A percentile compares a stretch with the other conserved stretches of the same genome.
Evolutionary conservation across 208 protist genomes (phyloP).

Genomic region (Trypanosoma caninum): DNA sequence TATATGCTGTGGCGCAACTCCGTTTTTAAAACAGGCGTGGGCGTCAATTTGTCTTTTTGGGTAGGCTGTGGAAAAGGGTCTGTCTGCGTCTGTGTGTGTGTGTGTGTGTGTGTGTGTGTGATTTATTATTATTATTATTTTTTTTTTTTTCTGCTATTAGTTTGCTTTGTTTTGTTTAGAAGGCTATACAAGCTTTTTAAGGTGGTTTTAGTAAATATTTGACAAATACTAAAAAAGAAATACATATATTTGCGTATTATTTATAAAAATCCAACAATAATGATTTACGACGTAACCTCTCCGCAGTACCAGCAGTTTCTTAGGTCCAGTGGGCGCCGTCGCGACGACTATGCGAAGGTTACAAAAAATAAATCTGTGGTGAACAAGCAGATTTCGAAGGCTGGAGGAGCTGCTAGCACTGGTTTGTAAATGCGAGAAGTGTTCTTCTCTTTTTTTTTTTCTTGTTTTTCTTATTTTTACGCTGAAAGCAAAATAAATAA

Average conservation of each 20-base stretch:
- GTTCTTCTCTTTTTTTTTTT: not conserved
- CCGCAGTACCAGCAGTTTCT: conserved; percentile 93
- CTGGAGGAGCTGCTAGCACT: conserved; percentile 83
- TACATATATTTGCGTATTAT: not conserved
- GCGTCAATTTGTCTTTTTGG: too few species aligned
- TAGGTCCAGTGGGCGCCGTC: conserved; percentile 86
- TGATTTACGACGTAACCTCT: conserved; percentile 93
- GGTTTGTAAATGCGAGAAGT: conserved; percentile 54
- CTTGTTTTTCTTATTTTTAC: not conserved
- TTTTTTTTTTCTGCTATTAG: too few species aligned
- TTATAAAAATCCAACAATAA: conserved; percentile 21
- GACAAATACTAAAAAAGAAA: not conserved
- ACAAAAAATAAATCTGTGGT: conserved; percentile 35
- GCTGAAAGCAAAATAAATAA: not conserved
- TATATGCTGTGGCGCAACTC: too few species aligned
- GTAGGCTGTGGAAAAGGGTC: too few species aligned
- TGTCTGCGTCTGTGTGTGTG: too few species aligned
- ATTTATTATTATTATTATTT: too few species aligned
- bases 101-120: too few species aligned
- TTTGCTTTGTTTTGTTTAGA: too few species aligned
- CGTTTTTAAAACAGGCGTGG: too few species aligned
- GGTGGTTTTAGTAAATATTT: not conserved
- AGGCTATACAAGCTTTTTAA: too few species aligned
- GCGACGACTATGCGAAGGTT: conserved; percentile 85
- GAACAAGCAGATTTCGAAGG: conserved; percentile 82